Base-by-base conservation (phyloP, 1,284 basidiomycete genomes). In the Cryptococcus sp. region DNA sequence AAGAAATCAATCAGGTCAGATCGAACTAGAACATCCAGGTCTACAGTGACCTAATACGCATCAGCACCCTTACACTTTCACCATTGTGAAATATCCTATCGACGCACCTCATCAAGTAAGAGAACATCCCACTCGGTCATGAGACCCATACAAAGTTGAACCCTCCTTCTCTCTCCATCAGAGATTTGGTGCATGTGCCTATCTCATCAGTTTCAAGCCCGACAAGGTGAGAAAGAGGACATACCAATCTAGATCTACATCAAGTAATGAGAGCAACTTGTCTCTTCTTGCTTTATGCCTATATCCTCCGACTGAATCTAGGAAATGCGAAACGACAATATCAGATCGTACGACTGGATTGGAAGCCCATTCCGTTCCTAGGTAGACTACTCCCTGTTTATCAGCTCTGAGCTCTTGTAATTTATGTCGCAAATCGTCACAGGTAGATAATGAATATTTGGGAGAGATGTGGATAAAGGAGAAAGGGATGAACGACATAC, bases 121-220 rank as follows among this genome's bases (percentile, higher is more conserved):
- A 99, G 77, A 19, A 98, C 82, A 62, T 96, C 86, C 91, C 92
- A 99, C 32, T 89, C 86, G 22, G 82, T 82, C 96, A 99, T 98
- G 22, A 99, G 80, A 2, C 96, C 96, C 82, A 97, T 94, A 60
- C 89, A 91, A 22, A 98, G 84, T 74, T 99, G 96, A 3, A 98
- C 92, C 1, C 89, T 78, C 25, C 96, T 81, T 32, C 94, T 81
- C 77, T 98, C 96, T 41, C 96, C 96, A 70, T 99, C 96, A 16
- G 90, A 93, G 60, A 98, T 94, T 56, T 83, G 76, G 65, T 79
- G 78, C 78, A 79, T 78, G 57, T 73, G 77, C 76, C 71, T 74
- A 25, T 41, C 9, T n/a, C 14, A 14, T 9, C 10, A 14, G 14
- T 10, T 41, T 21, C 11, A 41, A 41, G 10, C 34, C n/a, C 34